Evolutionary conservation across 768 basidiomycete genomes (phyloP).

Genomic region (Kwoniella sp.): DNA sequence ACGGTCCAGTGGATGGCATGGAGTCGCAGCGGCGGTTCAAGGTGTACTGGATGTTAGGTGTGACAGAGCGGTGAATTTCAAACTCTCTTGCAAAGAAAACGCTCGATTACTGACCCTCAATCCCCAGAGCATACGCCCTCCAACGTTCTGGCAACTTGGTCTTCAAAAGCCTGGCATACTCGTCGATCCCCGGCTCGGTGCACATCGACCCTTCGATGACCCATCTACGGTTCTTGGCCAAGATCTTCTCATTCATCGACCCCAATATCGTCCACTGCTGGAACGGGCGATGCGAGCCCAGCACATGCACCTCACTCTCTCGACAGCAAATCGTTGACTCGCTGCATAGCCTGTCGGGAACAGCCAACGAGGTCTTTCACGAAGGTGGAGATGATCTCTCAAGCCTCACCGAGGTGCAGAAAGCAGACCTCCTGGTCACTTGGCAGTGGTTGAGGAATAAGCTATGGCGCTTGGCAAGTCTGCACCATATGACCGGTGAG

Average conservation of each 20-base stretch:
- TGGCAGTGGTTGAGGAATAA: constrained; percentile 47
- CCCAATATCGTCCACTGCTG: constrained; percentile 40
- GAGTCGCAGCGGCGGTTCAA: constrained; percentile 33
- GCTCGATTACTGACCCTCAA: not conserved
- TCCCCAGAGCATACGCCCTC: constrained; percentile 40
- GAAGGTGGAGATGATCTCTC: constrained; percentile 10
- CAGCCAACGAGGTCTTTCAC: constrained; percentile 30
- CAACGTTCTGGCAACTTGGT: constrained; percentile 30
- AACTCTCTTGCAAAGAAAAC: no score
- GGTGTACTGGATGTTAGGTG: constrained; percentile 41
- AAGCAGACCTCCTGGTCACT: constrained; percentile 43
- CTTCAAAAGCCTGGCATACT: not conserved
- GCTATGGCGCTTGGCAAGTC: constrained; percentile 33
- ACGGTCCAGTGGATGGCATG: constrained; percentile 19
- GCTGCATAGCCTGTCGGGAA: constrained; percentile 18
- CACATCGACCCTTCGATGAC: not conserved
- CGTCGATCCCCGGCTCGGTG: not conserved
- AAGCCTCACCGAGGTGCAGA: constrained; percentile 34
- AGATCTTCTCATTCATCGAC: constrained; percentile 41
- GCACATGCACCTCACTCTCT: constrained; percentile 23
- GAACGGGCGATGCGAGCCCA: constrained; percentile 35
- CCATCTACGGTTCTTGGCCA: constrained; percentile 18
- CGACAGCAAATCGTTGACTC: constrained; percentile 8
- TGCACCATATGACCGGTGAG: constrained; percentile 33
- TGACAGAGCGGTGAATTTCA: constrained; percentile 40